Percentiles rank a stretch among this genome's conserved stretches.
phyloP scores from a whole-genome alignment of 208 protist genomes.

The Vickermania ingenoplastis region DNA sequence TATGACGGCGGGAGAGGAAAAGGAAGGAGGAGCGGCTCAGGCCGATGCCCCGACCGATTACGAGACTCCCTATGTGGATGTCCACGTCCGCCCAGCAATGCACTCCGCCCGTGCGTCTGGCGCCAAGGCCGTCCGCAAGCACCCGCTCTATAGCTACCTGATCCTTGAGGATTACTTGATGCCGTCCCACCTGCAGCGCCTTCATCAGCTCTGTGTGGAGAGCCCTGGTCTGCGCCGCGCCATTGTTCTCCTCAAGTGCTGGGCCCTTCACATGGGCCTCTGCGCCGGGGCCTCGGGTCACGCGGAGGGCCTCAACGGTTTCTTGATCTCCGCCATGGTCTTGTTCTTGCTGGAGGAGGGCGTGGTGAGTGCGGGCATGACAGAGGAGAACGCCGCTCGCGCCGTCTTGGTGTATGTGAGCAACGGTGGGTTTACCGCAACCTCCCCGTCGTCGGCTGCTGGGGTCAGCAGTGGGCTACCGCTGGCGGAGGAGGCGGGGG shows the following conservation, averaged over 20 bases:
- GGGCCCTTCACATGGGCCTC: constrained; percentile 71
- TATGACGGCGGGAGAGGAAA: neutral
- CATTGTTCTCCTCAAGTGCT: constrained; percentile 79
- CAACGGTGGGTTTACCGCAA: constrained; percentile 39
- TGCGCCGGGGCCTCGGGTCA: constrained; percentile 51
- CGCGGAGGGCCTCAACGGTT: constrained; percentile 69
- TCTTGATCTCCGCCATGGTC: constrained; percentile 61
- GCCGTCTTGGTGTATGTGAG: constrained; percentile 68
- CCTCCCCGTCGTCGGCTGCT: neutral
- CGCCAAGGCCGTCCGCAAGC: constrained; percentile 45
- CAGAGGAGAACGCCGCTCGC: constrained; percentile 64
- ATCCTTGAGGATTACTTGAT: constrained; percentile 78
- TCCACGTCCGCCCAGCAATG: constrained; percentile 55
- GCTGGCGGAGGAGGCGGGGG: constrained; percentile 29
- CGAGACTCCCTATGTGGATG: constrained; percentile 56
- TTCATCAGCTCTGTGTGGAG: constrained; percentile 60
- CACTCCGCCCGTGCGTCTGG: constrained; percentile 40
- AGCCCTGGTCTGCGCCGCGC: constrained; percentile 44
- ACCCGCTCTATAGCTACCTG: constrained; percentile 72
- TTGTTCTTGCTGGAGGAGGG: constrained; percentile 60
- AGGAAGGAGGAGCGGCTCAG: neutral
- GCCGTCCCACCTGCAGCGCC: constrained; percentile 51
- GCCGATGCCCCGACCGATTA: neutral
- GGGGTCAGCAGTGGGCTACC: constrained; percentile 8
- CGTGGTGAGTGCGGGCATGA: constrained; percentile 54